Evolutionary conservation across 495 filamentous ascomycete genomes (phyloP), one percentile per base, ranked within the genome.

Genomic region (Xylaria venustula): DNA sequence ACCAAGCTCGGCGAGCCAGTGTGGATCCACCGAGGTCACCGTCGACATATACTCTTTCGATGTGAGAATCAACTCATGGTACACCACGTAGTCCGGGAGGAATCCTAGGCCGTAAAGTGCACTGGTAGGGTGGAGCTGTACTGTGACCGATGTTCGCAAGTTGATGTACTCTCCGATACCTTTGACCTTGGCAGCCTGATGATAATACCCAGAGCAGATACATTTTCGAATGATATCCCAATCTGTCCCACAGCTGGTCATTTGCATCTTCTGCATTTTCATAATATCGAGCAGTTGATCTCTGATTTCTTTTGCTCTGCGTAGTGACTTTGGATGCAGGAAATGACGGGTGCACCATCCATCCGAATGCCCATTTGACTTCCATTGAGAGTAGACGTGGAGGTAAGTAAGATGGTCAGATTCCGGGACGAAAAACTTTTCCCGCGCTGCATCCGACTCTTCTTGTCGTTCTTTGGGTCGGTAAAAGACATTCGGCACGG

Each of bases 11-110:
- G 95, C 95, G 65, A 99, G 86, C 95, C 95, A 99, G 67, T 96
- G 91, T 49, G 95, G 93, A 73, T 99, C 95, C 3, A 99, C 94
- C 0, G 92, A 85, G 6, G 95, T 99, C 28, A 99, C 95, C 2
- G 90, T 96, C 3, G 89, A 93, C 93, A 99, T 98, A 79, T 98
- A 99, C 75, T 98, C 95, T 71, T 96, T 97, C 52, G 87, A 90
- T 0, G 95, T 99, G 46, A 98, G 84, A 64, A 97, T 97, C 64
- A 99, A 84, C 75, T 99, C 95, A 77, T 99, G 95, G 75, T 98
- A 99, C 28, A 99, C 87, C 57, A 99, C 93, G 67, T 97, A 97
- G 67, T 98, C 93, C 0, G 95, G 95, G 26, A 97, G 82, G 74
- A 94, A 94, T 4, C 94, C 93, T 1, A 94, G 82, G 37, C 93